A percentile compares a stretch with the other conserved stretches of the same genome.
These are phyloP conservation scores for Candida anutae DNA, from an alignment of 1,139 yeast genomes.

Conservation along the genomic window DNA sequence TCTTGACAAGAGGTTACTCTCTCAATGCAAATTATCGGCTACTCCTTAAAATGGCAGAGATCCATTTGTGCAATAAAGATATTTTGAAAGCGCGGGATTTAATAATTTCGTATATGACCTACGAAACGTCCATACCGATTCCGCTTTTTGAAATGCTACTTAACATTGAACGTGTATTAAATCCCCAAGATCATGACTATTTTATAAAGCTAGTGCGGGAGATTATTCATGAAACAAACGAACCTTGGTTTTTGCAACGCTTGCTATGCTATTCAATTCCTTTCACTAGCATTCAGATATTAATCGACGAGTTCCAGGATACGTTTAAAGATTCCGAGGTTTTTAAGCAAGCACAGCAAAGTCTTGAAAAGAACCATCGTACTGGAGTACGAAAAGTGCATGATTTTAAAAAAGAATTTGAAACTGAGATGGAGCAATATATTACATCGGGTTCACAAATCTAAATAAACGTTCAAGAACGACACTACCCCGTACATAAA, in stretches of 20 bases:
- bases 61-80: slow-evolving; percentile 25
- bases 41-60: slow-evolving; percentile 31
- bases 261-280: slow-evolving; percentile 6
- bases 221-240: slow-evolving; percentile 16
- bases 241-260: slow-evolving; percentile 15
- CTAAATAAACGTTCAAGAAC: slow-evolving; percentile 6
- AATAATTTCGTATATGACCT: slow-evolving; percentile 17
- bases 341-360: slow-evolving; percentile 4
- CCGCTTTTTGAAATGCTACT: slow-evolving; percentile 32
- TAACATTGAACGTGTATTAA: slow-evolving; percentile 25
- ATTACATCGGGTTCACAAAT: too few relatives aligned
- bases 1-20: slow-evolving; percentile 27
- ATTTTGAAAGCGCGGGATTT: slow-evolving; percentile 30
- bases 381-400: neutral
- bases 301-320: slow-evolving; percentile 7
- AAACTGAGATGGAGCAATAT: slow-evolving; percentile 1
- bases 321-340: slow-evolving; percentile 4
- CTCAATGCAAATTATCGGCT: slow-evolving; percentile 18
- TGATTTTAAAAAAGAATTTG: slow-evolving; percentile 2
- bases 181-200: slow-evolving; percentile 16
- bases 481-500: slow-evolving; percentile 7
- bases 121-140: slow-evolving; percentile 22
- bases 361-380: slow-evolving; percentile 1
- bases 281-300: slow-evolving; percentile 5
- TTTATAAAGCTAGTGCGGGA: slow-evolving; percentile 18